phyloP scores from a whole-genome alignment of 345 rosid genomes.

The Euphorbia pulcherrima region DNA sequence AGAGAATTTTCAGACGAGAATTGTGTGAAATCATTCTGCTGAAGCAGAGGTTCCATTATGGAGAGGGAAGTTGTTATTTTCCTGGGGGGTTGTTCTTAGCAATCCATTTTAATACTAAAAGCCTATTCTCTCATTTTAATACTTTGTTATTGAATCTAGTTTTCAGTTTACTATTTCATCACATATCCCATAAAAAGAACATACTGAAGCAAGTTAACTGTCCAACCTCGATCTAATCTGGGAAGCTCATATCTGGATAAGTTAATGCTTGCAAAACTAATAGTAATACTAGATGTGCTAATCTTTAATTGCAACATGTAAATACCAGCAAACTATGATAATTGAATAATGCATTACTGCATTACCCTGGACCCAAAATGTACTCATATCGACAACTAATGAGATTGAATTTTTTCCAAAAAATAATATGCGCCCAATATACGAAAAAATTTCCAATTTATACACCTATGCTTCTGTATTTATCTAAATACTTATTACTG shows the following conservation, averaged over 20 bases:
- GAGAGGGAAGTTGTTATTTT: no score
- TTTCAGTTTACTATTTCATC: no score
- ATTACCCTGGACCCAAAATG: background rate
- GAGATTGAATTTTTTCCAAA: background rate
- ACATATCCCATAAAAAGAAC: background rate
- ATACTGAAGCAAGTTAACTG: background rate
- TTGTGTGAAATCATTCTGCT: no score
- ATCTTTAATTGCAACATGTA: background rate
- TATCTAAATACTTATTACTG: slow-evolving; percentile 10
- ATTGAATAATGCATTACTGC: background rate
- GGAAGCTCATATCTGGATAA: background rate
- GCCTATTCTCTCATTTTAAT: no score
- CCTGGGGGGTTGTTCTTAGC: no score
- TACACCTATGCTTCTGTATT: background rate
- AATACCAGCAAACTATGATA: background rate
- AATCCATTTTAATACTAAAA: no score
- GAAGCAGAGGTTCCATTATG: no score
- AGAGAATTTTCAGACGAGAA: no score
- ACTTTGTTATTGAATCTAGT: no score
- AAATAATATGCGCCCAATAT: background rate
- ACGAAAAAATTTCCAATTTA: background rate
- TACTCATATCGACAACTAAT: background rate
- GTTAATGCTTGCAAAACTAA: background rate
- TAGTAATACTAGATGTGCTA: background rate
- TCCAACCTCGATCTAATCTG: background rate